Evolutionary conservation across 345 rosid species (phyloP), one percentile per base, ranked within the genome.

Genomic region (Limnanthes douglasii): DNA sequence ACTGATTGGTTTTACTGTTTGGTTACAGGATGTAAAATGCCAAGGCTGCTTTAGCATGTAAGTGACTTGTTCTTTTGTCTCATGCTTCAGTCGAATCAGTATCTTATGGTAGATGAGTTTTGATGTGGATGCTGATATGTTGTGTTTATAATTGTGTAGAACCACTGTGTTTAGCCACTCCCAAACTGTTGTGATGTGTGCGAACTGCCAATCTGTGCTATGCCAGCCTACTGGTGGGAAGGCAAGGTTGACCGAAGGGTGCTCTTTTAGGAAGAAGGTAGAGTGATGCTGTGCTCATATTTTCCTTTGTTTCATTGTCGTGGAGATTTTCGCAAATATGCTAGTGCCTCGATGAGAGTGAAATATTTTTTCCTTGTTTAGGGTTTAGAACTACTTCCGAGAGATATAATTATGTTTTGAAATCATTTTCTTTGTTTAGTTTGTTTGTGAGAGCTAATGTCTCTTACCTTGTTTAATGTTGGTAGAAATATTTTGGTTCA

Each of bases 131-230:
- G 8, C 2, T 26, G 6, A 26, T 26, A 26, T 6, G 30, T 8
- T 26, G 6, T 12, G 11, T 12, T 2, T 26, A 12, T 15, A 18
- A 7, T 8, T 37, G 8, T 51, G 58, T 50, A 72, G 79, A 24
- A 68, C 72, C 6, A 67, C 79, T 0, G 69, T 72, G 32, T 72
- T 72, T 31, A 72, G 79, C 42, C 79, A 72, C 60, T 72, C 79
- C 5, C 75, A 72, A 50, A 64, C 75, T 0, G 79, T 68, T 5
- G 79, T 68, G 48, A 50, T 68, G 18, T 72, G 79, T 13, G 72
- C 62, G 5, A 72, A 68, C 60, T 72, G 79, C 50, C 72, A 68
- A 59, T 57, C 67, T 0, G 65, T 72, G 11, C 20, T 72, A 25
- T 68, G 79, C 65, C 66, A 61, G 47, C 75, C 75, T 5, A 72